Percentiles rank a stretch among this genome's conserved stretches.
These are phyloP conservation scores for Brachypodium distachyon DNA, from an alignment of 202 grass and related monocot genomes.

Conservation along the genomic window DNA sequence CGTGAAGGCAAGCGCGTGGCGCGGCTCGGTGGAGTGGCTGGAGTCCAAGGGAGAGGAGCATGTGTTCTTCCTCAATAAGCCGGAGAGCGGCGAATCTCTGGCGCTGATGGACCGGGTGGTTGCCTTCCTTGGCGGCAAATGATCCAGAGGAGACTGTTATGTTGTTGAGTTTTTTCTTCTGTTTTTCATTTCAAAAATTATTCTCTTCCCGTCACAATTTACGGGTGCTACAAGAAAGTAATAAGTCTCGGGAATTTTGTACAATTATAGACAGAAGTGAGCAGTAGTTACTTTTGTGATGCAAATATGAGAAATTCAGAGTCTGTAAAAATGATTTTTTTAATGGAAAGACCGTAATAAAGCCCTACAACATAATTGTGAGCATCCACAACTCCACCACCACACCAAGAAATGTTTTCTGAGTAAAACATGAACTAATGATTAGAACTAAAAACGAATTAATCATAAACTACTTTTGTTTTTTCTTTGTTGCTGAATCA, in stretches of 20 bases:
- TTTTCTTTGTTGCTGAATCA: neutral
- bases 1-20: slow-evolving; percentile 22
- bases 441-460: no score
- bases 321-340: no score
- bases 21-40: slow-evolving; percentile 9
- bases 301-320: neutral
- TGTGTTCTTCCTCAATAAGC: slow-evolving; percentile 31
- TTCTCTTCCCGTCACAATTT: neutral
- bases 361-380: no score
- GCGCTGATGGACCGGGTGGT: slow-evolving; percentile 20
- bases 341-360: no score
- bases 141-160: neutral
- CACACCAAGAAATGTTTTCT: no score
- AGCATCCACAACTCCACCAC: no score
- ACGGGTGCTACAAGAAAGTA: no score
- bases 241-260: no score
- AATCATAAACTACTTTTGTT: no score
- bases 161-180: neutral
- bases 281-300: neutral
- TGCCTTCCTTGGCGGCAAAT: neutral
- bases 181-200: neutral
- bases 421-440: no score
- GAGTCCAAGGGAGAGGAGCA: slow-evolving; percentile 25
- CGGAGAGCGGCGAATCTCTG: neutral
- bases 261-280: no score